phyloP scores from a whole-genome alignment of 805 yeast species.

The Candida stauntonica region DNA sequence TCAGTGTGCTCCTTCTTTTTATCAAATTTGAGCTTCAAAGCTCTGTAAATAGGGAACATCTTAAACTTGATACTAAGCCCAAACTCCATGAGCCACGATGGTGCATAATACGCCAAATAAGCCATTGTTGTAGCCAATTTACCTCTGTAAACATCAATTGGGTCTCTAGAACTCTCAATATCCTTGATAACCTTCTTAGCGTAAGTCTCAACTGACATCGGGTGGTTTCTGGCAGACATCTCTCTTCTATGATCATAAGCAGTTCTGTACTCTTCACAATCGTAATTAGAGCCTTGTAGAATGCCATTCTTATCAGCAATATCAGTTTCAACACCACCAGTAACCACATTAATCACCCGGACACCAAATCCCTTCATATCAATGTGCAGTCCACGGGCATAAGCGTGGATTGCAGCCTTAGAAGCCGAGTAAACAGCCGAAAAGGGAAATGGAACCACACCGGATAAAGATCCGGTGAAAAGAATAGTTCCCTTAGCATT shows the following conservation, averaged over 20 bases:
- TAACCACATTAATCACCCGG: constrained; percentile 60
- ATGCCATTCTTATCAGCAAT: constrained; percentile 64
- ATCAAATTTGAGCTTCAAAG: constrained; percentile 21
- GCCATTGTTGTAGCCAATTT: constrained; percentile 36
- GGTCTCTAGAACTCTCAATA: constrained; percentile 33
- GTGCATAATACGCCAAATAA: constrained; percentile 35
- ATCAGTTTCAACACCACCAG: constrained; percentile 73
- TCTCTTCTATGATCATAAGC: constrained; percentile 48
- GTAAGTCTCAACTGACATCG: constrained; percentile 56
- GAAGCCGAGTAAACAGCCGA: constrained; percentile 61
- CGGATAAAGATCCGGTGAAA: constrained; percentile 72
- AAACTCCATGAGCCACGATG: constrained; percentile 43
- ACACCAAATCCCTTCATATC: constrained; percentile 74
- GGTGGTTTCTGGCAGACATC: constrained; percentile 56
- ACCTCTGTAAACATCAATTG: constrained; percentile 58
- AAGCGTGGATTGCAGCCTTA: constrained; percentile 75
- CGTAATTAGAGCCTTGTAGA: constrained; percentile 51
- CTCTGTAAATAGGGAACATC: constrained; percentile 31
- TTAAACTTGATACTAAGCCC: constrained; percentile 38
- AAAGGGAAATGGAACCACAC: constrained; percentile 65
- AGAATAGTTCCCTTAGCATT: constrained; percentile 65
- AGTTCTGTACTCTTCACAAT: constrained; percentile 44
- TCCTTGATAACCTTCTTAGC: constrained; percentile 54
- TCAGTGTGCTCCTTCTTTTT: constrained; percentile 21
- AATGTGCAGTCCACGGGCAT: constrained; percentile 54